phyloP scores from a whole-genome alignment of 768 basidiomycete genomes.

The Suillus americanus region DNA sequence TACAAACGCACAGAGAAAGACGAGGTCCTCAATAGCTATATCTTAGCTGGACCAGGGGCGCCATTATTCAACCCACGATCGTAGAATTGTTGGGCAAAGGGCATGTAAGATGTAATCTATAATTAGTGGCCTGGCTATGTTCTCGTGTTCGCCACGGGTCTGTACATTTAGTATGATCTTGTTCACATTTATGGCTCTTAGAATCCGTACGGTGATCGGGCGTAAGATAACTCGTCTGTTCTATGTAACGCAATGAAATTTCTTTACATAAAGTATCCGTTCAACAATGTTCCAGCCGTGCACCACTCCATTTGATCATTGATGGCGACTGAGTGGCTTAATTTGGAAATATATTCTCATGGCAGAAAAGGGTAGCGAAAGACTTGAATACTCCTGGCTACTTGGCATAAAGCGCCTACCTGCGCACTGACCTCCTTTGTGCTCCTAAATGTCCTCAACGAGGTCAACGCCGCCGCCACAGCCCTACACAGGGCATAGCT shows the following conservation, averaged over 20 bases:
- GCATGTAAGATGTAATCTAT: not conserved
- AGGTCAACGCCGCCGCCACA: conserved; percentile 17
- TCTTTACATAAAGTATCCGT: not conserved
- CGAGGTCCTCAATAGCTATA: conserved; percentile 62
- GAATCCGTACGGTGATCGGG: not conserved
- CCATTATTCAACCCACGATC: conserved; percentile 31
- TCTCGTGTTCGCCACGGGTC: not conserved
- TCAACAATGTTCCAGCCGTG: not conserved
- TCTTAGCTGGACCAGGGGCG: conserved; percentile 52
- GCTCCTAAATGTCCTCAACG: conserved; percentile 22
- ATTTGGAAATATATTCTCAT: conserved; percentile 7
- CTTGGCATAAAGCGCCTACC: not conserved
- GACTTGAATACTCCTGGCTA: not conserved
- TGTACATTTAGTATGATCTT: not conserved
- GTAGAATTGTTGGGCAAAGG: conserved; percentile 2
- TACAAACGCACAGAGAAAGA: conserved; percentile 80
- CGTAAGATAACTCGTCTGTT: no score
- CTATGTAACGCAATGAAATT: not conserved
- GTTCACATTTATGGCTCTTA: not conserved
- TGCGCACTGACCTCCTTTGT: not conserved
- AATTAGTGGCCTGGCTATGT: not conserved
- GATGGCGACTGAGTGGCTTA: not conserved
- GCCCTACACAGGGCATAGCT: conserved; percentile 36
- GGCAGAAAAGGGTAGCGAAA: not conserved
- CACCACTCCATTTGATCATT: not conserved